Percentiles rank a stretch among this genome's conserved stretches.
Conservation (phyloP, 192 early-diverging fungal genomes). For the Coemansia sp. region DNA sequence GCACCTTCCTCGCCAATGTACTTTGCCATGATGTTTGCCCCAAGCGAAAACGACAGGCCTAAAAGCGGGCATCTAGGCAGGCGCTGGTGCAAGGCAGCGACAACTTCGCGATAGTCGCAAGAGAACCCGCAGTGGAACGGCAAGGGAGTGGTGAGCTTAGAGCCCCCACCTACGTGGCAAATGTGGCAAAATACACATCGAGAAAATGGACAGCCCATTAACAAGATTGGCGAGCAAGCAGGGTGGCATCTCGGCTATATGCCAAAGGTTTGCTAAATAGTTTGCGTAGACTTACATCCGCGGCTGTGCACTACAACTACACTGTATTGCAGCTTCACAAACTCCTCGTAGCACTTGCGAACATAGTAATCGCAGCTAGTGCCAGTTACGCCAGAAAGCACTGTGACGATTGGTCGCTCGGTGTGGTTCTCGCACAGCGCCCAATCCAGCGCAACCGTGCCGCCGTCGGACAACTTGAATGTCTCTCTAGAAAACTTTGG, state of each 20-base stretch:
- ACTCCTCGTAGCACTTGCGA: slow-evolving; percentile 62
- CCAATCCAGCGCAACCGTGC: slow-evolving; percentile 85
- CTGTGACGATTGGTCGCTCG: slow-evolving; percentile 69
- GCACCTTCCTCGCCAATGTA: slow-evolving; percentile 80
- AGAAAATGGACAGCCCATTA: background rate
- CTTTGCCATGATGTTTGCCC: slow-evolving; percentile 90
- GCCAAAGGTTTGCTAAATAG: too few relatives aligned
- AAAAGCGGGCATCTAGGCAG: slow-evolving; percentile 64
- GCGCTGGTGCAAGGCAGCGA: slow-evolving; percentile 39
- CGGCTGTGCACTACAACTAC: slow-evolving; percentile 84
- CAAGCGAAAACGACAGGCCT: slow-evolving; percentile 86
- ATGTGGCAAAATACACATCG: background rate
- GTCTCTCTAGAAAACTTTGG: slow-evolving; percentile 51
- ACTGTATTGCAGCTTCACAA: slow-evolving; percentile 62
- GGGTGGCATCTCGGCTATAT: too few relatives aligned
- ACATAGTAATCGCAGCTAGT: slow-evolving; percentile 90
- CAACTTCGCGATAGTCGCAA: slow-evolving; percentile 60
- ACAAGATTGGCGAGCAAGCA: background rate
- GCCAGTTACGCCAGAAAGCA: slow-evolving; percentile 88
- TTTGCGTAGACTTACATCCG: slow-evolving; percentile 61
- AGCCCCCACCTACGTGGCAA: slow-evolving; percentile 53
- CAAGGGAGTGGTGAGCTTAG: slow-evolving; percentile 67
- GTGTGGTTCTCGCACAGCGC: slow-evolving; percentile 53
- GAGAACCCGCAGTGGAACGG: slow-evolving; percentile 82
- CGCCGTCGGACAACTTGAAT: slow-evolving; percentile 77